Conservation (phyloP, 2,329 filamentous ascomycete genomes). For the Alternaria rosae region DNA sequence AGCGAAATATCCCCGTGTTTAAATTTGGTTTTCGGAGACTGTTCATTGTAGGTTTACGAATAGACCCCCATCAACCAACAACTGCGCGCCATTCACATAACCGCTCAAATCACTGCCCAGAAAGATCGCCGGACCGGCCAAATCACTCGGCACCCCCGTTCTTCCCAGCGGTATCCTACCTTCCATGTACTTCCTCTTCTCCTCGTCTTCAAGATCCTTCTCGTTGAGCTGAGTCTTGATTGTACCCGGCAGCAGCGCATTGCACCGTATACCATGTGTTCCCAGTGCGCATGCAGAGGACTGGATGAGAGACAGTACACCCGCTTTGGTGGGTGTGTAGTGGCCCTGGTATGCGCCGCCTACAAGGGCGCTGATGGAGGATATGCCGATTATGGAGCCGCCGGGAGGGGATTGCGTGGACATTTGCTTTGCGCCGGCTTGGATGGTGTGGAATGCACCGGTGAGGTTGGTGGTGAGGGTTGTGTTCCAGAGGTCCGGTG, state of each 20-base stretch:
- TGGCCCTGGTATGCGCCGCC: conserved; percentile 82
- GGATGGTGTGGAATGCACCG: conserved; percentile 86
- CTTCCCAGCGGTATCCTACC: conserved; percentile 74
- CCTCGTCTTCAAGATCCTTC: conserved; percentile 75
- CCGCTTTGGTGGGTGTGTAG: conserved; percentile 87
- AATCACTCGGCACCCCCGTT: conserved; percentile 63
- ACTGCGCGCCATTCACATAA: conserved; percentile 73
- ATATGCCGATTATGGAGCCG: conserved; percentile 81
- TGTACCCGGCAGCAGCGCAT: conserved; percentile 83
- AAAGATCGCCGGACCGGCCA: conserved; percentile 86
- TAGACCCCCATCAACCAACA: conserved; percentile 86
- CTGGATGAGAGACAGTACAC: conserved; percentile 82
- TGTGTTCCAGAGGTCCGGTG: conserved; percentile 71
- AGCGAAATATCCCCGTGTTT: neutral
- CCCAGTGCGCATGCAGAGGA: conserved; percentile 81
- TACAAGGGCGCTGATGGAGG: conserved; percentile 76
- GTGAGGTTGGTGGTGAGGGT: conserved; percentile 84
- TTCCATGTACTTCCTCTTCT: conserved; percentile 81
- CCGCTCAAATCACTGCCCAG: conserved; percentile 73
- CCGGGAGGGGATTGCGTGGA: conserved; percentile 67
- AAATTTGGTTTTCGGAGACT: neutral
- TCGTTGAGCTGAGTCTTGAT: conserved; percentile 87
- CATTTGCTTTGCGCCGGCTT: conserved; percentile 87
- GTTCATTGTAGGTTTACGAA: conserved; percentile 76
- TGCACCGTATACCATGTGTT: conserved; percentile 78